Percentiles rank a stretch among this genome's conserved stretches.
phyloP scores from a whole-genome alignment of 2,329 filamentous ascomycete species.

The Phialemoniopsis sp. region DNA sequence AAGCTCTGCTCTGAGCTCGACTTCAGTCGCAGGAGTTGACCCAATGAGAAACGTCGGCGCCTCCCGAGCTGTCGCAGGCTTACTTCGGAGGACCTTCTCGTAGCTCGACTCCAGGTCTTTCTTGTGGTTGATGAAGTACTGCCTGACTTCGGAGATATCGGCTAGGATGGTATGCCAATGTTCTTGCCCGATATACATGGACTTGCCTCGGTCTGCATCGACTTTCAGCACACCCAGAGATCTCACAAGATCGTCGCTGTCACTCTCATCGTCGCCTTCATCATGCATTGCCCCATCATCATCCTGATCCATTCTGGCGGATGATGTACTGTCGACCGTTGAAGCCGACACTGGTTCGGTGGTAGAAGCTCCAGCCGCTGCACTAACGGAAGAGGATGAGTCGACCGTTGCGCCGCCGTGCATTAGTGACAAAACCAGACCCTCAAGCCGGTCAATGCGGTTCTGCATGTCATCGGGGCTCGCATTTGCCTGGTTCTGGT shows the following conservation, averaged over 20 bases:
- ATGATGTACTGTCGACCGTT: constrained; percentile 38
- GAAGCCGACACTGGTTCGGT: constrained; percentile 20
- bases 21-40: constrained; percentile 64
- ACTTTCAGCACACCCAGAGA: constrained; percentile 82
- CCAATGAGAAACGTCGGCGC: constrained; percentile 79
- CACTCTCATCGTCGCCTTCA: constrained; percentile 60
- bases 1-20: constrained; percentile 74
- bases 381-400: constrained; percentile 26
- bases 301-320: constrained; percentile 46
- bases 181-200: constrained; percentile 76
- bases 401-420: constrained; percentile 67
- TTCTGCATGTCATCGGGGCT: constrained; percentile 97
- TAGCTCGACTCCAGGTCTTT: constrained; percentile 84
- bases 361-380: constrained; percentile 19
- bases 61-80: constrained; percentile 52
- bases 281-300: constrained; percentile 50
- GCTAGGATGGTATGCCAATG: constrained; percentile 79
- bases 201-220: constrained; percentile 70
- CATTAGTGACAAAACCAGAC: constrained; percentile 89
- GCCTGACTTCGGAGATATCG: constrained; percentile 90
- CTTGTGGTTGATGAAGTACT: constrained; percentile 81
- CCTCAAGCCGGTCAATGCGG: constrained; percentile 91
- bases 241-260: constrained; percentile 65
- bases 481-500: constrained; percentile 53
- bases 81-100: constrained; percentile 68